These are phyloP conservation scores for Citrullus amarus DNA, from an alignment of 306 rosid genomes.

Conservation along the genomic window DNA sequence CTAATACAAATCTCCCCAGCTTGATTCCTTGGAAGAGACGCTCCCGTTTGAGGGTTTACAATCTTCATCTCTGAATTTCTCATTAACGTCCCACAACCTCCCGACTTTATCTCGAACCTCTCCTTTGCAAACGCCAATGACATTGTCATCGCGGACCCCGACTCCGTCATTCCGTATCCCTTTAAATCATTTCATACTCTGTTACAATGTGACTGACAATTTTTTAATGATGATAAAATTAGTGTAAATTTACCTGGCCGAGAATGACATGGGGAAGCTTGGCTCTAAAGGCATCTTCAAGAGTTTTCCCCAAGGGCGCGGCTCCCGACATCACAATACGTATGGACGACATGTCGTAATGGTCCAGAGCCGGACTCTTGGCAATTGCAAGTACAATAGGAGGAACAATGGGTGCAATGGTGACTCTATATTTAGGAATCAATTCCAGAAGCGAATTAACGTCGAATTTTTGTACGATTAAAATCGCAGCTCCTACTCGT, in stretches of 20 bases:
- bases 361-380: slow-evolving; percentile 30
- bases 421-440: slow-evolving; percentile 38
- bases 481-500: slow-evolving; percentile 61
- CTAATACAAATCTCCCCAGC: slow-evolving; percentile 71
- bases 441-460: slow-evolving; percentile 25
- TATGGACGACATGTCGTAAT: slow-evolving; percentile 56
- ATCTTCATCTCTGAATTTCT: slow-evolving; percentile 74
- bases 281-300: slow-evolving; percentile 40
- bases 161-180: slow-evolving; percentile 97
- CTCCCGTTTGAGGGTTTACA: slow-evolving; percentile 36
- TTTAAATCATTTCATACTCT: neutral
- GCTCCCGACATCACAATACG: slow-evolving; percentile 58
- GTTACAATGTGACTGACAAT: no score
- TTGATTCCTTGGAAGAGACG: slow-evolving; percentile 55
- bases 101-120: slow-evolving; percentile 20
- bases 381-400: slow-evolving; percentile 58
- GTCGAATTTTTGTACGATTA: slow-evolving; percentile 53
- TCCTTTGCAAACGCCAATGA: slow-evolving; percentile 42
- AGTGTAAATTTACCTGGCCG: slow-evolving; percentile 30
- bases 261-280: slow-evolving; percentile 49
- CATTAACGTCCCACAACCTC: slow-evolving; percentile 71
- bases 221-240: no score
- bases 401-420: slow-evolving; percentile 62
- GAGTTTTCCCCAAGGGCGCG: slow-evolving; percentile 65
- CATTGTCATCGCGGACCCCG: slow-evolving; percentile 51